A percentile compares a stretch with the other conserved stretches of the same genome.
Evolutionary conservation across 257 asterid genomes (phyloP).

Genomic region (Lycium ferocissimum): DNA sequence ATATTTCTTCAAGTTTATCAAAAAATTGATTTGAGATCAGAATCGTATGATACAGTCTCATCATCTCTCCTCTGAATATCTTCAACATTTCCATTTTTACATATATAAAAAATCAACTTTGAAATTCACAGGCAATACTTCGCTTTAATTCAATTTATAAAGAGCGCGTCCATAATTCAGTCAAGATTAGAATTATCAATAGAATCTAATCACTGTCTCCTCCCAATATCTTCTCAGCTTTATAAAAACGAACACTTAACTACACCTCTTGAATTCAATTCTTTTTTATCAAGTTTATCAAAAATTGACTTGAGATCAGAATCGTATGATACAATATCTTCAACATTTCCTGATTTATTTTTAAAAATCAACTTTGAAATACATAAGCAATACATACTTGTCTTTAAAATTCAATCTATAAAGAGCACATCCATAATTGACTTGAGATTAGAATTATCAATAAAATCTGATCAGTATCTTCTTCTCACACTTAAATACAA

Average conservation of each 20-base stretch:
- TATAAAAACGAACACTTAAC: neutral
- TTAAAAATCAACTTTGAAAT: neutral
- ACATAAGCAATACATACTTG: neutral
- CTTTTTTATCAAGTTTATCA: slow-evolving; percentile 12
- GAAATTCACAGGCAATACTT: neutral
- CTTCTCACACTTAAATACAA: neutral
- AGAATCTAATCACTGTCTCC: neutral
- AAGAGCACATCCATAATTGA: neutral
- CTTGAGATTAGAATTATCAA: neutral
- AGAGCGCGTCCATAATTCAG: neutral
- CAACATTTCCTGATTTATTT: neutral
- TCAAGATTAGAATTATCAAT: neutral
- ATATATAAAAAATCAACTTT: neutral
- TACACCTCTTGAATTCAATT: slow-evolving; percentile 7
- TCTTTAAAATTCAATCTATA: neutral
- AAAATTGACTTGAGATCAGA: neutral
- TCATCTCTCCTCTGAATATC: neutral
- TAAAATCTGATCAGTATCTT: neutral
- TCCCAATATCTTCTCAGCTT: neutral
- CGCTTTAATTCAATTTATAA: neutral
- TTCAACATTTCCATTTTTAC: neutral
- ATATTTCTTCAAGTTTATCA: neutral
- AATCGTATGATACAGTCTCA: neutral
- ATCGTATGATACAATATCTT: neutral
- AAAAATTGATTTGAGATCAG: neutral